Evolutionary conservation across 768 basidiomycete species (phyloP).

Genomic region (Russula foetens): DNA sequence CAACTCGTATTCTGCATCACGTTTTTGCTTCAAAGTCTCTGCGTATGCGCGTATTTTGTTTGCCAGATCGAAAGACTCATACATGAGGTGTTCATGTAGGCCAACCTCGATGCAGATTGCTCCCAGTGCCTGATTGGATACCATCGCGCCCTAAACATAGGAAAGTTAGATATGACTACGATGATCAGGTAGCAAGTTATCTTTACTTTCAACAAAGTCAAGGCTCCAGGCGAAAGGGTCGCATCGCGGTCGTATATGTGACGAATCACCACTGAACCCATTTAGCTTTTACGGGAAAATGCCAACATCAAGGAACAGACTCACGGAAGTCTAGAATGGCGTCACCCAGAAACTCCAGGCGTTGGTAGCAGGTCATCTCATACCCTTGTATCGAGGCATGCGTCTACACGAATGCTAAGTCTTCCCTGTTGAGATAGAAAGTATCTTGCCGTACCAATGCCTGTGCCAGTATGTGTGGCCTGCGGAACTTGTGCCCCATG

Average conservation of each 20-base stretch:
- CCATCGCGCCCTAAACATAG: constrained; percentile 65
- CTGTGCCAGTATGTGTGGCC: constrained; percentile 57
- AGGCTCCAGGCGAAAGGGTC: constrained; percentile 60
- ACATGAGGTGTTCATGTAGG: constrained; percentile 52
- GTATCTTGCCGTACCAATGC: constrained; percentile 50
- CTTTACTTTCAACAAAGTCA: constrained; percentile 71
- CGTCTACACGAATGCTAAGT: constrained; percentile 38
- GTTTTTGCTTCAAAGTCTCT: constrained; percentile 37
- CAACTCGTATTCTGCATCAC: constrained; percentile 37
- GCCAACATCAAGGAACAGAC: constrained; percentile 24
- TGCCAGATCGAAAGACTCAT: constrained; percentile 46
- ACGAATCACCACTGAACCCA: constrained; percentile 54
- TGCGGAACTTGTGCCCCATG: constrained; percentile 52
- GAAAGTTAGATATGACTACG: not conserved
- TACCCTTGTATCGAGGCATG: constrained; percentile 53
- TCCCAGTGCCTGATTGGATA: constrained; percentile 70
- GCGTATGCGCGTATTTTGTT: constrained; percentile 47
- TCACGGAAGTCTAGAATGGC: constrained; percentile 76
- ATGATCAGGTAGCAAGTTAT: not conserved
- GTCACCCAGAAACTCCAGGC: constrained; percentile 82
- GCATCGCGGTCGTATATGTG: constrained; percentile 60
- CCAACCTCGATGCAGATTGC: constrained; percentile 67
- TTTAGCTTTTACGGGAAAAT: constrained; percentile 8
- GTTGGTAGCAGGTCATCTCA: constrained; percentile 56
- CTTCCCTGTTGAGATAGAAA: not conserved